Base-by-base conservation (phyloP, 2,329 filamentous ascomycete species). In the Simplicillium aogashimaense region DNA sequence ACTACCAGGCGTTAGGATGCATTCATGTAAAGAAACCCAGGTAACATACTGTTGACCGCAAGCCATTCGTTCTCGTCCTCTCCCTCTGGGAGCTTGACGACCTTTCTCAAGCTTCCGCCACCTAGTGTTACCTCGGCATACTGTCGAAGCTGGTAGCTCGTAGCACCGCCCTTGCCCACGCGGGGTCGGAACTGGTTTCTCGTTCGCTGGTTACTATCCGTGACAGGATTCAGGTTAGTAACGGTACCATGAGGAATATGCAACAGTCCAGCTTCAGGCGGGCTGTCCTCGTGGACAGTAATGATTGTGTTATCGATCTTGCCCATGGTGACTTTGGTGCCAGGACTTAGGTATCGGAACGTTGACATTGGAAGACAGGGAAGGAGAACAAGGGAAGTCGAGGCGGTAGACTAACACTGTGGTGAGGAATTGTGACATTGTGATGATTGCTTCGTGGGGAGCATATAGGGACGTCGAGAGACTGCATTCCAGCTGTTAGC, bases 31-130 rank as follows among this genome's bases (percentile, higher is more conserved):
- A 13, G 30, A 18, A 3, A 20, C 11, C 9, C n/a, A n/a, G n/a
- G 4, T 13, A 14, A 51, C 78, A 53, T 69, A 94, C 89, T 85
- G 66, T 98, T 98, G 53, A 98, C 92, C 20, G 92, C 92, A 45
- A 98, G 66, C 92, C 92, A 98, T 65, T 98, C 92, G 59, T 95
- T 94, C 66, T 94, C 76, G 58, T 98, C 92, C 59, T 98, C 92
- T 43, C 94, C 92, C 57, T 98, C 94, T 12, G 94, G 92, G 45
- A 98, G 71, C 70, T 90, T 94, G 50, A 98, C 92, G 20, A 94
- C 88, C 69, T 98, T 97, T 54, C 88, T 79, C 65, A 98, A 67
- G 64, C 89, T 95, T 37, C 92, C 92, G 52, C 87, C 94, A 29
- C 92, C 92, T 30, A 98, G 74, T 10, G 92, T 98, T 35, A 94